Conservation (phyloP, 2,329 filamentous ascomycete species). For the Penicillium digitatum region DNA sequence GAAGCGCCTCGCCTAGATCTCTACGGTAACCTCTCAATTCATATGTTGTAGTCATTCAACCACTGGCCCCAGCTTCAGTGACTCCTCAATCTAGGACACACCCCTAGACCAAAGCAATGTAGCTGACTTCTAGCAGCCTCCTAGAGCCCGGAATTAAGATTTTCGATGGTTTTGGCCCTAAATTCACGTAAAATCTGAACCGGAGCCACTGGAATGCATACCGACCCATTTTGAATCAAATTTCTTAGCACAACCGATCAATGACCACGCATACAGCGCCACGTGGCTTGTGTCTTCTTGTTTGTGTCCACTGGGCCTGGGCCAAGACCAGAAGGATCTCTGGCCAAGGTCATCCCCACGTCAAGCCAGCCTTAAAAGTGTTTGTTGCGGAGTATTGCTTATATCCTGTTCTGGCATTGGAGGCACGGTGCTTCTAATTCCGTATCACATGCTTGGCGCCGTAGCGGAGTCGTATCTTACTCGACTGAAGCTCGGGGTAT, state of each 20-base stretch:
- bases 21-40: not conserved
- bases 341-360: conserved; percentile 7
- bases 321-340: conserved; percentile 15
- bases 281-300: conserved; percentile 1
- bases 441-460: conserved; percentile 26
- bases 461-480: conserved; percentile 14
- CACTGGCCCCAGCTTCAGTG: not conserved
- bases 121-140: not conserved
- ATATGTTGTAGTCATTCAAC: not conserved
- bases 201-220: not conserved
- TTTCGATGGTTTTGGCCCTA: not conserved
- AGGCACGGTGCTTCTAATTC: conserved; percentile 14
- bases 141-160: not conserved
- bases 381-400: conserved; percentile 5
- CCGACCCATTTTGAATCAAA: not conserved
- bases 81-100: not conserved
- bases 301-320: not conserved
- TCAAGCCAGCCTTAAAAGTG: conserved; percentile 13
- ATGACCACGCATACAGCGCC: conserved; percentile 1
- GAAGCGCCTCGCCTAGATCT: not conserved
- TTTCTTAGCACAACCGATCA: conserved; percentile 8
- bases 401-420: conserved; percentile 12
- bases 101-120: not conserved
- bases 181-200: not conserved
- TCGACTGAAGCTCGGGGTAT: conserved; percentile 10